Conservation (phyloP, 257 asterid species). For the Ilex asprella region DNA sequence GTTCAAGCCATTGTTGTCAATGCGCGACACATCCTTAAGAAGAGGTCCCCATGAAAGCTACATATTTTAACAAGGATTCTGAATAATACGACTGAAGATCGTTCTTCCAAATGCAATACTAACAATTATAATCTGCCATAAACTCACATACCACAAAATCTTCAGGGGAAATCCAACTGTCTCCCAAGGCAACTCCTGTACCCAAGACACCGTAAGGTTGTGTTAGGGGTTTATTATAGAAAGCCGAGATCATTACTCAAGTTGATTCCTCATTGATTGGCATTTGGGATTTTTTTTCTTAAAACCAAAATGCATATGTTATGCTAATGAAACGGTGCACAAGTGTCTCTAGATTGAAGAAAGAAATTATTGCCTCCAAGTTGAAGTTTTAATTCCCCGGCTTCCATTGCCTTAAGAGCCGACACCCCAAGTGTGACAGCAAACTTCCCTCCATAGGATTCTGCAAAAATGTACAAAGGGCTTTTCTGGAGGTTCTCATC, state of each 20-base stretch:
- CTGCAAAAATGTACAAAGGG: not conserved
- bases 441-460: not conserved
- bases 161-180: constrained; percentile 1
- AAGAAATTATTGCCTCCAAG: not conserved
- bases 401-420: not conserved
- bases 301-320: no score
- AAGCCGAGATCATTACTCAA: no score
- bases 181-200: not conserved
- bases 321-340: no score
- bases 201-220: no score
- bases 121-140: no score
- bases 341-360: no score
- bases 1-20: not conserved
- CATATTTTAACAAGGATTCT: not conserved
- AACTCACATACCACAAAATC: not conserved
- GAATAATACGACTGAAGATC: no score
- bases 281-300: no score
- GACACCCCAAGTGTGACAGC: not conserved
- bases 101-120: no score
- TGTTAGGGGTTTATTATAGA: no score
- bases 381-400: not conserved
- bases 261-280: no score
- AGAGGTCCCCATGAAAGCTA: not conserved
- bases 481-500: not conserved
- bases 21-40: not conserved